phyloP scores from a whole-genome alignment of 78 protist genomes.

The Cavenderia fasciculata region DNA sequence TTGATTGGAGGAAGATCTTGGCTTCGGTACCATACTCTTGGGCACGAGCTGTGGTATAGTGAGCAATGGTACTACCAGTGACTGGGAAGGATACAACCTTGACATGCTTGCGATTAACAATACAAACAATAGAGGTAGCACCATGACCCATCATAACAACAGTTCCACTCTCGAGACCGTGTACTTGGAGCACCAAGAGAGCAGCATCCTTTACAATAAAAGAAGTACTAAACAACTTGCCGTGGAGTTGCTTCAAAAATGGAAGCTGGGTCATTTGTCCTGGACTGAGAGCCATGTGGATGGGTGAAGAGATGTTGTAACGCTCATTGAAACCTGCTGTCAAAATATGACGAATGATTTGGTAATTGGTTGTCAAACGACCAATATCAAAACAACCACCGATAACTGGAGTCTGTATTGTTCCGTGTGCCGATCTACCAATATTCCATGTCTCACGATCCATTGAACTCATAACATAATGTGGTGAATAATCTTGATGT shows the following conservation, averaged over 20 bases:
- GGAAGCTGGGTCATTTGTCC: neutral
- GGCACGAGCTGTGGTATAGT: neutral
- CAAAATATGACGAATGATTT: neutral
- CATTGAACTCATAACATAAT: slow-evolving; percentile 6
- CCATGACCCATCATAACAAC: slow-evolving; percentile 16
- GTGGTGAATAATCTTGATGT: slow-evolving; percentile 27
- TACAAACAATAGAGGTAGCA: neutral
- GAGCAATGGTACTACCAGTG: neutral
- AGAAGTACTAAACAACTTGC: neutral
- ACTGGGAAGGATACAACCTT: neutral
- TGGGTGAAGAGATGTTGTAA: neutral
- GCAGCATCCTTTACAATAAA: slow-evolving; percentile 16
- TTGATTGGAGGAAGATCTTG: neutral
- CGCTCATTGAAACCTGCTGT: neutral
- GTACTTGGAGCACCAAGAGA: slow-evolving; percentile 3
- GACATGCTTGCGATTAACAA: neutral
- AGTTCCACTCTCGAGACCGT: slow-evolving; percentile 27
- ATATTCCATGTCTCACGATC: slow-evolving; percentile 28
- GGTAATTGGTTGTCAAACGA: neutral
- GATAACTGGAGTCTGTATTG: neutral
- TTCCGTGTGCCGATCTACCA: neutral
- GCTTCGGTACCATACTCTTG: neutral
- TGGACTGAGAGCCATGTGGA: neutral
- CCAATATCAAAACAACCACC: neutral
- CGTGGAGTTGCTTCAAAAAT: neutral